A percentile compares a stretch with the other conserved stretches of the same genome.
Evolutionary conservation across 306 rosid genomes (phyloP).

Genomic region (Begonia fuchsioides): DNA sequence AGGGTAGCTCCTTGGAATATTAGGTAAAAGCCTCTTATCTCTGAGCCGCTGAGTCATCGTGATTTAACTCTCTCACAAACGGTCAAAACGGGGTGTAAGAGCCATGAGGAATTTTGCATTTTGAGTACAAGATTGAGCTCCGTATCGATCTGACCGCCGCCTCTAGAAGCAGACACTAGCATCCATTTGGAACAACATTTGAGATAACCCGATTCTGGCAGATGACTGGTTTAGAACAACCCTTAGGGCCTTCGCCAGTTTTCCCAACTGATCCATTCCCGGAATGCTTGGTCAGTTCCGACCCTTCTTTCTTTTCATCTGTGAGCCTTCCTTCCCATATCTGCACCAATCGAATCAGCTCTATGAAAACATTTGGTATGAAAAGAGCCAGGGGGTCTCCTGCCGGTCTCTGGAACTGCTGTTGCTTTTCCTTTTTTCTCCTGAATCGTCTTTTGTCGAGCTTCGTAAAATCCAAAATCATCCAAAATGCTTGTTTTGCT

Average conservation of each 20-base stretch:
- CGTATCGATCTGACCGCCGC: too few relatives aligned
- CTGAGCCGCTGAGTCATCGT: too few relatives aligned
- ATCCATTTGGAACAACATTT: conserved; percentile 67
- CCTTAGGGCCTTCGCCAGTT: conserved; percentile 75
- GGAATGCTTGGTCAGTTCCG: conserved; percentile 34
- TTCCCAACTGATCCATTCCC: conserved; percentile 39
- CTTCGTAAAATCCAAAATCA: conserved; percentile 71
- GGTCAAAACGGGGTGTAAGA: too few relatives aligned
- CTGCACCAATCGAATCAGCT: conserved; percentile 20
- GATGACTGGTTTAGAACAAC: conserved; percentile 57
- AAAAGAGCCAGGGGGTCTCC: not conserved
- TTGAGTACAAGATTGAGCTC: too few relatives aligned
- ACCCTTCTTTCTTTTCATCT: conserved; percentile 52
- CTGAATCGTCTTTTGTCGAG: conserved; percentile 80
- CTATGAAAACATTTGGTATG: too few relatives aligned
- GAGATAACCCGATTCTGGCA: conserved; percentile 37
- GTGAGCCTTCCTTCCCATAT: conserved; percentile 83
- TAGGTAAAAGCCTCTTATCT: too few relatives aligned
- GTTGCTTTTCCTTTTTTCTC: conserved; percentile 85
- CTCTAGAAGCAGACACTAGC: conserved; percentile 33
- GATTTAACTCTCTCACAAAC: too few relatives aligned
- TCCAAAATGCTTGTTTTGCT: conserved; percentile 88
- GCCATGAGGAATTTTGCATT: too few relatives aligned
- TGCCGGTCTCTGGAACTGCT: conserved; percentile 70
- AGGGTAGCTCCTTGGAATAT: too few relatives aligned